Evolutionary conservation across 2,329 filamentous ascomycete genomes (phyloP).

Genomic region (Aspergillus spinulosporus): DNA sequence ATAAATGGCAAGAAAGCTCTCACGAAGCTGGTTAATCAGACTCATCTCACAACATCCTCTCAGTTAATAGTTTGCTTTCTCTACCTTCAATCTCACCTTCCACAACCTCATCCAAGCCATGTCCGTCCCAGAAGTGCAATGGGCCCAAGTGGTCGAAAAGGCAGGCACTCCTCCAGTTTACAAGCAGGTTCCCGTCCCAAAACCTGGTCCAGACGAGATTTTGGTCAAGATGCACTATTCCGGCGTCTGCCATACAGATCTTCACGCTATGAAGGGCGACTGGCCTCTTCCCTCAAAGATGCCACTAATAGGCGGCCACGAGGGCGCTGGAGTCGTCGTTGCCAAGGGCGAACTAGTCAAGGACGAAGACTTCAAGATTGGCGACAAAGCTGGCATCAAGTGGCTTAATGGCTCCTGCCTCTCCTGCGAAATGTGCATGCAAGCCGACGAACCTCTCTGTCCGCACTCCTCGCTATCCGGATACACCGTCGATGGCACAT

Average conservation of each 20-base stretch:
- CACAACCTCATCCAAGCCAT: slow-evolving; percentile 14
- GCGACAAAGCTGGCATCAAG: slow-evolving; percentile 84
- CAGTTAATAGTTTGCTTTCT: not conserved
- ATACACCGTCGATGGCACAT: slow-evolving; percentile 88
- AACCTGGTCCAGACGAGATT: slow-evolving; percentile 84
- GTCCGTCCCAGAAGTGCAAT: slow-evolving; percentile 76
- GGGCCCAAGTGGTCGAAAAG: slow-evolving; percentile 87
- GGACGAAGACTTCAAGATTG: slow-evolving; percentile 74
- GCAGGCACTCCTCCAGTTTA: slow-evolving; percentile 65
- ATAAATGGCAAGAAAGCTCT: not conserved
- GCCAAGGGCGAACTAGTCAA: slow-evolving; percentile 73
- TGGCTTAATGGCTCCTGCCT: slow-evolving; percentile 91
- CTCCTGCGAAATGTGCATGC: slow-evolving; percentile 78
- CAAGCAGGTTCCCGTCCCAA: slow-evolving; percentile 69
- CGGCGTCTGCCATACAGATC: slow-evolving; percentile 87
- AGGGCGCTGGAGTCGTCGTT: slow-evolving; percentile 80
- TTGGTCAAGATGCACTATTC: slow-evolving; percentile 89
- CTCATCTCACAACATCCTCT: not conserved
- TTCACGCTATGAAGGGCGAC: slow-evolving; percentile 80
- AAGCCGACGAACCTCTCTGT: slow-evolving; percentile 81
- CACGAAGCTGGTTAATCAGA: not conserved
- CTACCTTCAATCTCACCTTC: not conserved
- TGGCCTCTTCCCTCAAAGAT: slow-evolving; percentile 84
- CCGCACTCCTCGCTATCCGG: slow-evolving; percentile 73
- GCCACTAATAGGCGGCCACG: slow-evolving; percentile 81